A percentile compares a stretch with the other conserved stretches of the same genome.
Evolutionary conservation across 164 flowering plant genomes (phyloP).

Genomic region (Litsea cubeba): DNA sequence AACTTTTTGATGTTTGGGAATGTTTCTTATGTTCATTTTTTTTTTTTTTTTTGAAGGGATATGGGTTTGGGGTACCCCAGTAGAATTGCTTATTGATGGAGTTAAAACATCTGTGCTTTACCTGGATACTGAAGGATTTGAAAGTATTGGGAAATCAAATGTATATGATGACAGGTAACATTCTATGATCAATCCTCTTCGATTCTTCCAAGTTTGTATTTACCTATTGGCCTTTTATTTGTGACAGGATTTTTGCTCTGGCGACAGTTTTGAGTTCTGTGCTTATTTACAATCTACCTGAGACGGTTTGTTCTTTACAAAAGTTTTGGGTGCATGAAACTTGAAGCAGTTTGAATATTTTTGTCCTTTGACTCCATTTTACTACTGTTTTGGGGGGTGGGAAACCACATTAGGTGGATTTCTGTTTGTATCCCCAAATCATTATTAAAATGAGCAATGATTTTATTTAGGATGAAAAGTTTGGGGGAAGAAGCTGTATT

Average conservation of each 20-base stretch:
- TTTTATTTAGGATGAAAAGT: neutral
- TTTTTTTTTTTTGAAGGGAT: constrained; percentile 49
- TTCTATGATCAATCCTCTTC: constrained; percentile 8
- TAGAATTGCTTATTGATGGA: constrained; percentile 73
- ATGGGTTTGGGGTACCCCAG: constrained; percentile 96
- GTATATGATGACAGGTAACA: constrained; percentile 92
- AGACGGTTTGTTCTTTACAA: constrained; percentile 61
- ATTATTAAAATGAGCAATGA: neutral
- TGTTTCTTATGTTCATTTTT: neutral
- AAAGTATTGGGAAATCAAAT: constrained; percentile 98
- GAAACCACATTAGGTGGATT: neutral
- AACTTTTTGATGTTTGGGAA: neutral
- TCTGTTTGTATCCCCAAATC: too few relatives aligned
- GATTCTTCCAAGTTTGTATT: neutral
- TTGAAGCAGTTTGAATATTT: neutral
- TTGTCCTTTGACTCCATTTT: neutral
- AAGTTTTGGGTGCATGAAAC: neutral
- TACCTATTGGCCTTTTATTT: neutral
- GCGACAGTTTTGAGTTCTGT: constrained; percentile 98
- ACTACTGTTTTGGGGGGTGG: neutral
- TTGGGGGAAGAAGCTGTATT: neutral
- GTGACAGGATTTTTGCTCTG: constrained; percentile 84
- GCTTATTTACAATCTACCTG: constrained; percentile 92
- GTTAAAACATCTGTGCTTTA: constrained; percentile 81
- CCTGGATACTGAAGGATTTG: constrained; percentile 99